phyloP scores from a whole-genome alignment of 805 yeast species.

The Tanozyma kutaoensis region DNA sequence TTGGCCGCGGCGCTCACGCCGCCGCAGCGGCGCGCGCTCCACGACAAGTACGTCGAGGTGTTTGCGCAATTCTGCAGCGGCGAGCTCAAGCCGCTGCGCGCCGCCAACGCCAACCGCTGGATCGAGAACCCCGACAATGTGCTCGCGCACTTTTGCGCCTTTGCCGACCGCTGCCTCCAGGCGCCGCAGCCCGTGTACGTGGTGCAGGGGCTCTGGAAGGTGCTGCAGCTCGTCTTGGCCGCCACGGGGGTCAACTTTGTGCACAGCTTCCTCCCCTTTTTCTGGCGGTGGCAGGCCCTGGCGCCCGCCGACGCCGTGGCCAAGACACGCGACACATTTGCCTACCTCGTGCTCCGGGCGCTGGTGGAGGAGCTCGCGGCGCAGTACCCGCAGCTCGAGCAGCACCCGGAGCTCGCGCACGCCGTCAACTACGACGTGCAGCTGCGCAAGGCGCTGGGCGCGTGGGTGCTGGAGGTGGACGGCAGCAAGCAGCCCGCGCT shows the following conservation, averaged over 20 bases:
- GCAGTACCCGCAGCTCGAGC: slow-evolving; percentile 11
- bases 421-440: not conserved
- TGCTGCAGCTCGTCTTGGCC: slow-evolving; percentile 4
- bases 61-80: slow-evolving; percentile 18
- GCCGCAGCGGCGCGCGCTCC: slow-evolving; percentile 17
- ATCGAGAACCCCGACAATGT: slow-evolving; percentile 29
- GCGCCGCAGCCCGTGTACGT: not conserved
- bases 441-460: not conserved
- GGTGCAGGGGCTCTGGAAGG: not conserved
- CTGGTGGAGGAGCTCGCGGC: slow-evolving; percentile 14
- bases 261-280: slow-evolving; percentile 30
- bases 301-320: slow-evolving; percentile 3
- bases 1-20: slow-evolving; percentile 4
- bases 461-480: not conserved
- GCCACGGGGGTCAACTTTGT: slow-evolving; percentile 35
- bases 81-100: no score
- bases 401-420: not conserved
- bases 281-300: slow-evolving; percentile 28
- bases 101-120: slow-evolving; percentile 30
- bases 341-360: slow-evolving; percentile 14
- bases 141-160: slow-evolving; percentile 22
- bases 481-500: not conserved
- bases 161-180: slow-evolving; percentile 12
- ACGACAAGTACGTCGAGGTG: slow-evolving; percentile 24
- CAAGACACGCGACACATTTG: slow-evolving; percentile 16